Evolutionary conservation across 805 yeast species (phyloP).

Genomic region (Metschnikowia orientalis): DNA sequence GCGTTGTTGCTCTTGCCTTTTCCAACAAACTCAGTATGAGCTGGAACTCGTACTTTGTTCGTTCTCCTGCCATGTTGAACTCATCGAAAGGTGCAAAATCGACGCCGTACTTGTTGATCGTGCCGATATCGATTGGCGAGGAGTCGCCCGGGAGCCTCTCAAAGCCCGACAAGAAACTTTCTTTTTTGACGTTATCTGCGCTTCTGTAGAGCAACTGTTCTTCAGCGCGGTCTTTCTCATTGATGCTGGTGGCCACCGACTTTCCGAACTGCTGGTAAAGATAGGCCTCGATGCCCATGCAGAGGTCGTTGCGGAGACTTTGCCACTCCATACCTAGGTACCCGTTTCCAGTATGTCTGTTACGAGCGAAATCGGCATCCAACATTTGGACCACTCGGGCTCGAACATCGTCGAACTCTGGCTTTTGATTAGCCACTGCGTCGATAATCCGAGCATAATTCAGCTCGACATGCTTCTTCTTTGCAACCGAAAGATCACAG

Average conservation of each 20-base stretch:
- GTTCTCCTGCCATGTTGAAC: constrained; percentile 31
- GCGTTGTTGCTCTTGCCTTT: neutral
- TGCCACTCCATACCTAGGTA: constrained; percentile 42
- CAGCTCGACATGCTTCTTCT: constrained; percentile 19
- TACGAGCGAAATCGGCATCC: constrained; percentile 32
- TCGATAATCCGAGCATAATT: constrained; percentile 26
- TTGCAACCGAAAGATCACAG: constrained; percentile 18
- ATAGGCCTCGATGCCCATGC: constrained; percentile 34
- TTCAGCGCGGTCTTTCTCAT: constrained; percentile 13
- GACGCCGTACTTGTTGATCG: constrained; percentile 17
- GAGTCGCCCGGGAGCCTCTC: constrained; percentile 14
- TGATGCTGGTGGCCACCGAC: constrained; percentile 6
- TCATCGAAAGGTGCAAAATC: constrained; percentile 32
- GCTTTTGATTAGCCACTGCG: constrained; percentile 25
- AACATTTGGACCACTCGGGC: constrained; percentile 29
- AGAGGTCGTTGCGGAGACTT: constrained; percentile 35
- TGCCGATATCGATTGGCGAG: constrained; percentile 16
- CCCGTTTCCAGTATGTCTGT: constrained; percentile 32
- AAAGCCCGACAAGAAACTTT: constrained; percentile 7
- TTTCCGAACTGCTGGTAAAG: constrained; percentile 34
- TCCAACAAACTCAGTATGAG: constrained; percentile 20
- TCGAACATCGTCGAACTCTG: constrained; percentile 26
- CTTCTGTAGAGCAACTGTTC: constrained; percentile 14
- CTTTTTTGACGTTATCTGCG: constrained; percentile 10
- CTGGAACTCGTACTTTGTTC: constrained; percentile 23